These are phyloP conservation scores for Euphorbia tirucalli DNA, from an alignment of 345 rosid species.

Conservation along the genomic window DNA sequence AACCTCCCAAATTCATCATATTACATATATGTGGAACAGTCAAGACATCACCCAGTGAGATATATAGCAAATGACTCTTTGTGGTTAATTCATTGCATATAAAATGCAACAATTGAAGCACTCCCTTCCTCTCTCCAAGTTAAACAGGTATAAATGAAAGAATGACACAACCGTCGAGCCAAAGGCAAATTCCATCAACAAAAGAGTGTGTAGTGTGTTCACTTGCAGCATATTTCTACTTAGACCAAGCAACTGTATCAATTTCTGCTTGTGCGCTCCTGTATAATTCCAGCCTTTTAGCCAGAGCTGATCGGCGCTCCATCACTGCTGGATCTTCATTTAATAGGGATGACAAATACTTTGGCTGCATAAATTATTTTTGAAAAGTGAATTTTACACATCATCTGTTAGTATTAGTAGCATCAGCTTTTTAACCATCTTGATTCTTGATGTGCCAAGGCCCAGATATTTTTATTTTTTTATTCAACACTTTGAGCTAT, in stretches of 20 bases:
- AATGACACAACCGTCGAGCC: conserved; percentile 23
- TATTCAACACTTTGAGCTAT: no score
- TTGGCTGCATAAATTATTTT: conserved; percentile 50
- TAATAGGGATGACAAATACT: conserved; percentile 69
- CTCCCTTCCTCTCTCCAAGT: neutral
- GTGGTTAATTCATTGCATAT: neutral
- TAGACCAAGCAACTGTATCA: conserved; percentile 93
- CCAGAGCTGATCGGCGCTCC: conserved; percentile 85
- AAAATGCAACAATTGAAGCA: conserved; percentile 2
- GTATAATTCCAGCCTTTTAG: conserved; percentile 89
- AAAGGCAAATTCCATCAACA: conserved; percentile 6
- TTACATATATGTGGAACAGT: neutral
- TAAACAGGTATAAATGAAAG: conserved; percentile 23
- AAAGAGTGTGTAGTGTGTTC: neutral
- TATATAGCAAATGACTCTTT: conserved; percentile 12
- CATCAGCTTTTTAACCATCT: no score
- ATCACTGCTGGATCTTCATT: conserved; percentile 97
- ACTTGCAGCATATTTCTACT: conserved; percentile 35
- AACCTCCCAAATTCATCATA: conserved; percentile 6
- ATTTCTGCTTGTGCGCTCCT: conserved; percentile 88
- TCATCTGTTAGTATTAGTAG: neutral
- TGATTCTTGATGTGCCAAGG: no score
- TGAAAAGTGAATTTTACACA: neutral
- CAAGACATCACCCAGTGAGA: conserved; percentile 14
- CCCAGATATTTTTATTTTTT: no score